These are phyloP conservation scores for Mastigamoeba balamuthi DNA, from an alignment of 78 protist species.

Conservation along the genomic window DNA sequence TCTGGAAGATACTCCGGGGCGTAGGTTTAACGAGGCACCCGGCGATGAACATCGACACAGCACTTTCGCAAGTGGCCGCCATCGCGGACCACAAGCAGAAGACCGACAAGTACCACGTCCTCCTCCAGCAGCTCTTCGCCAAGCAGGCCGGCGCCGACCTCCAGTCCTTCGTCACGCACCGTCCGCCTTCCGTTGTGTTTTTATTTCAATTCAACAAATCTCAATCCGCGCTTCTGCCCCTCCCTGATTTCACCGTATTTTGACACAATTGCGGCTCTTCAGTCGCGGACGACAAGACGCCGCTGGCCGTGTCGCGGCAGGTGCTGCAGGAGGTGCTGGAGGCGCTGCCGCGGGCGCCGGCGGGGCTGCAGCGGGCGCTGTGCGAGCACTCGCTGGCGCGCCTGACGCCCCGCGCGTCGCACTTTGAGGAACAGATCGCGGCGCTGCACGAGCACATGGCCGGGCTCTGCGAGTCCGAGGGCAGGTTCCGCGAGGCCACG, in stretches of 20 bases:
- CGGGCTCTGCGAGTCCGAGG: slow-evolving; percentile 44
- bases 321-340: slow-evolving; percentile 15
- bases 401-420: slow-evolving; percentile 41
- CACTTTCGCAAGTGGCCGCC: background rate
- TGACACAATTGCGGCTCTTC: too few species aligned
- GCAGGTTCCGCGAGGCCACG: slow-evolving; percentile 64
- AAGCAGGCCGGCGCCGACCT: background rate
- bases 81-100: background rate
- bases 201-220: too few species aligned
- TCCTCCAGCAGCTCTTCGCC: background rate
- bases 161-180: background rate
- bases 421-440: slow-evolving; percentile 69
- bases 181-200: too few species aligned
- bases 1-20: too few species aligned
- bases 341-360: background rate
- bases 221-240: too few species aligned
- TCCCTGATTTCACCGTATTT: too few species aligned
- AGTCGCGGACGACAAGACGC: slow-evolving; percentile 53
- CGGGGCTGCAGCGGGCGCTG: slow-evolving; percentile 18
- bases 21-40: too few species aligned
- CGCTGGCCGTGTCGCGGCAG: slow-evolving; percentile 57
- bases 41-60: too few species aligned
- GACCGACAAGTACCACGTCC: background rate
- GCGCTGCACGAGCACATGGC: slow-evolving; percentile 50
- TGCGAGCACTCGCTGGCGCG: slow-evolving; percentile 15